Percentiles rank a stretch among this genome's conserved stretches.
Conservation (phyloP, 2,329 filamentous ascomycete species). For the Furcasterigmium furcatum region DNA sequence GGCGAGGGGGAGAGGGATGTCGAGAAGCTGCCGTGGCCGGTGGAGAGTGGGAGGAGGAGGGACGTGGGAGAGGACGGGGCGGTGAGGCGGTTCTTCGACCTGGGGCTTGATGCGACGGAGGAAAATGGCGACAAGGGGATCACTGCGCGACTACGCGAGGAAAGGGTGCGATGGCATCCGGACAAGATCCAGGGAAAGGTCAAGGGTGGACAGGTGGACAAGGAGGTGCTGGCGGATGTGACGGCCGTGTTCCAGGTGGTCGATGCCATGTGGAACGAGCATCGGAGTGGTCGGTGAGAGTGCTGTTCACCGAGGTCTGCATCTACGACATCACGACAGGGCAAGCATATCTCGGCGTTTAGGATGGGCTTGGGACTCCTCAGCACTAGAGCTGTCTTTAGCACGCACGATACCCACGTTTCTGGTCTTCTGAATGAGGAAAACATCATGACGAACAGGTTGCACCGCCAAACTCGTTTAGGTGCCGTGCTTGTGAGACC, state of each 20-base stretch:
- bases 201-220: constrained; percentile 64
- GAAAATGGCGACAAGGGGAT: constrained; percentile 42
- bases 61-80: constrained; percentile 52
- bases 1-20: constrained; percentile 29
- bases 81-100: constrained; percentile 67
- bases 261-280: constrained; percentile 74
- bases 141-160: constrained; percentile 64
- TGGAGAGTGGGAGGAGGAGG: constrained; percentile 53
- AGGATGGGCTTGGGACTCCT: no score
- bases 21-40: constrained; percentile 66
- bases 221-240: constrained; percentile 70
- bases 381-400: no score
- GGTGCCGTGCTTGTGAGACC: no score
- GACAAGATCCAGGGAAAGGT: constrained; percentile 95
- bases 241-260: constrained; percentile 91
- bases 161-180: constrained; percentile 93
- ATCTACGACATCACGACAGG: no score
- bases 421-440: no score
- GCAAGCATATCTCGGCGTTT: not conserved
- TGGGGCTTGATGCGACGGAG: constrained; percentile 33
- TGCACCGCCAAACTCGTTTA: no score
- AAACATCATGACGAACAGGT: not conserved
- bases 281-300: constrained; percentile 28
- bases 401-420: no score
- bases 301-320: not conserved